Percentiles rank a stretch among this genome's conserved stretches.
Conservation (phyloP, 2,329 filamentous ascomycete species). For the Penicillium sp. region DNA sequence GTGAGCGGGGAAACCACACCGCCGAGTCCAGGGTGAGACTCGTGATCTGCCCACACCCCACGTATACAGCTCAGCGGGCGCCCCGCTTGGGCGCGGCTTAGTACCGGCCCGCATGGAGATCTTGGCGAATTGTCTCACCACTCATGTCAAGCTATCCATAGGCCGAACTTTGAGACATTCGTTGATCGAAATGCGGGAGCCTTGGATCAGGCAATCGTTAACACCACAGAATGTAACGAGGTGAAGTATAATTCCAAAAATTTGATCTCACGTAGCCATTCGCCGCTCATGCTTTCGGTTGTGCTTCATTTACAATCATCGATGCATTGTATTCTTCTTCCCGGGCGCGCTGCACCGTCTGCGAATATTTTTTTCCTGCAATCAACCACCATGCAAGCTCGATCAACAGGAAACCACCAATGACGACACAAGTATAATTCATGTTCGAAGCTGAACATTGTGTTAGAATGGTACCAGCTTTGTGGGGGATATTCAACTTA, state of each 20-base stretch:
- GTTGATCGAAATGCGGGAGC: not conserved
- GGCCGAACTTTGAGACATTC: not conserved
- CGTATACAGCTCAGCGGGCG: not conserved
- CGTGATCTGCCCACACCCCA: not conserved
- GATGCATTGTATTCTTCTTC: conserved; percentile 58
- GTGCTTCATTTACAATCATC: conserved; percentile 11
- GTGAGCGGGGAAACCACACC: not conserved
- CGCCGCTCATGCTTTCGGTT: not conserved
- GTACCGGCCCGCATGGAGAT: not conserved
- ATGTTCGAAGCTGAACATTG: conserved; percentile 37
- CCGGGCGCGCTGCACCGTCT: conserved; percentile 36
- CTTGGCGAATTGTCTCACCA: not conserved
- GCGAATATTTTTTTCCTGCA: conserved; percentile 40
- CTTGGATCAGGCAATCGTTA: not conserved
- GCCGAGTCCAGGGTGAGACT: not conserved
- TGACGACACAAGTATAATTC: conserved; percentile 52
- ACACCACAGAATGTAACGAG: not conserved
- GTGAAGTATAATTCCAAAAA: no score
- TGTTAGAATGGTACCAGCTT: not conserved
- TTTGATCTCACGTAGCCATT: not conserved
- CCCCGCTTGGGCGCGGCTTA: not conserved
- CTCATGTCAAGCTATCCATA: not conserved
- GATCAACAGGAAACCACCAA: conserved; percentile 43
- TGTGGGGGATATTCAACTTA: conserved; percentile 2
- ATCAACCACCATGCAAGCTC: conserved; percentile 46